Base-by-base conservation (phyloP, 352 stramenopile genomes). In the Phytophthora pisi region DNA sequence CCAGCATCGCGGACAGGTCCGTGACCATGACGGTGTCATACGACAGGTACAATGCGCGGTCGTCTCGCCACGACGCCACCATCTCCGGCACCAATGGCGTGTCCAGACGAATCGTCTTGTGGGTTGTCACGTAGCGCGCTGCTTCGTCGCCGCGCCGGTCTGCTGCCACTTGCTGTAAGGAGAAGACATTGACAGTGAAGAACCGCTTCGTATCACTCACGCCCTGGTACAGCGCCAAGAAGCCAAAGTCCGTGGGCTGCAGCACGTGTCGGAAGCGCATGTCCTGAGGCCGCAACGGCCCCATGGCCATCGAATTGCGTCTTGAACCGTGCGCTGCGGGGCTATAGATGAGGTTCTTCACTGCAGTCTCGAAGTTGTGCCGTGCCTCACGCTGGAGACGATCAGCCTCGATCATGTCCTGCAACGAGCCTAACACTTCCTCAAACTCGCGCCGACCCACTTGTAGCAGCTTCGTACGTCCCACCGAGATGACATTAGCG, bases 381-480 rank as follows among this genome's bases (percentile, higher is more conserved):
- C 86, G 82, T 13, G 85, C 88, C 43, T 95, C 86, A 24, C 88
- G 84, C 63, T 92, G 84, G 52, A 87, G 79, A 16, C 84, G 82
- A 51, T 92, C 82, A 31, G 81, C 78, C 23, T 98, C 86, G 53
- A 99, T 90, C 64, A 99, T 90, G 23, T 95, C 89, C 42, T 98
- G 79, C 28, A 99, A 74, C 24, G 97, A 93, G 24, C 97, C 97
- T 28, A 99, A 70, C 38, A 98, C 96, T 66, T 97, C 86, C 56
- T 98, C 91, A 58, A 99, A 99, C 64, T 98, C 97, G 42, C 98
- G 92, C 38, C 96, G 87, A 16, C 93, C 95, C 34, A 99, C 86
- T 46, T 94, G 92, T 13, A 95, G 70, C 36, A 95, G 61, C 77
- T 95, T 95, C 77, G 91, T 94, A 30, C 88, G 78, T 0, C 88